Base-by-base conservation (phyloP, 1,284 basidiomycete genomes). In the Anthracocystis panici-leucophaei region DNA sequence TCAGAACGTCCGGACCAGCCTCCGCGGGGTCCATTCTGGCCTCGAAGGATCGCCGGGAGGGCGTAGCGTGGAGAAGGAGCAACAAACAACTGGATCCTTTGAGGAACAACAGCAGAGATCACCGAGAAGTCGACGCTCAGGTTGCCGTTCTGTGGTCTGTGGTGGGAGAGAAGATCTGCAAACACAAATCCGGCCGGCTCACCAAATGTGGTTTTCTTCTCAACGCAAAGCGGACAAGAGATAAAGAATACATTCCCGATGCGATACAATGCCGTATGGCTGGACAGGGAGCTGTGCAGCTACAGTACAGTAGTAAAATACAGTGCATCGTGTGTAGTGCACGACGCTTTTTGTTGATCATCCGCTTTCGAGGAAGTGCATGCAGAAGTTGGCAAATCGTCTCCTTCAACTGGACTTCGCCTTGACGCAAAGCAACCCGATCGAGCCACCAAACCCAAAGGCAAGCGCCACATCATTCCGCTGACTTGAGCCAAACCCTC, bases 361-460 rank as follows among this genome's bases (percentile, higher is more conserved):
- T 53, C 14, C 45, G 44, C 10, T 44, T 31, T 41, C n/a, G 49
- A n/a, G n/a, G 21, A 55, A 55, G 41, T 25, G 21, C 45, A 16
- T 25, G 14, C 25, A 35, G 33, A 52, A 11, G 7, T 27, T 27
- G n/a, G 31, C 6, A 3, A 14, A 11, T 12, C 18, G 33, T 3
- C n/a, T 18, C 40, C 21, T 23, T 65, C 59, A 61, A 8, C 27
- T 44, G 35, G 44, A 29, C 41, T 44, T 29, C 40, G 54, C 14
- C 25, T 51, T 51, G 45, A 65, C 44, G 16, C 54, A 45, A 14
- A 65, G 31, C 21, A 49, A 33, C 8, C 67, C 73, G 18, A 75
- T 41, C 2, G 67, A 76, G 35, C 57, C 65, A 21, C 74, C 74
- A 45, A 71, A 76, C 41, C 74, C 74, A 42, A 76, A 76, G 14